Conservation (phyloP, 2,329 filamentous ascomycete species). For the Phyllosticta ampelicida region DNA sequence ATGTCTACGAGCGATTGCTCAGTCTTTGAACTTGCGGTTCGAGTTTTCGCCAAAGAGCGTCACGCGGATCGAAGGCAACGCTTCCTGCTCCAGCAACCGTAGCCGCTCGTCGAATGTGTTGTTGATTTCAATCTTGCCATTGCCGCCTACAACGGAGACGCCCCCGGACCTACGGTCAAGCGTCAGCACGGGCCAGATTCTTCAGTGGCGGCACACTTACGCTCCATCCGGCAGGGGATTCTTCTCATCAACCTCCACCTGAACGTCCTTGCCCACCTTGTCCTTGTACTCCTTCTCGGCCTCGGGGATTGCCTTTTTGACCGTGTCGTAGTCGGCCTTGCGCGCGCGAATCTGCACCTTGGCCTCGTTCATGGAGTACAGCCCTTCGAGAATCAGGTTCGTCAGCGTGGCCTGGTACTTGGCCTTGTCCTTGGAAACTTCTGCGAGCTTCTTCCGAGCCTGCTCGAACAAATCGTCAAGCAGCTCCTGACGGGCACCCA, state of each 20-base stretch:
- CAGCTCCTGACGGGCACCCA: constrained; percentile 78
- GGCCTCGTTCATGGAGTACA: constrained; percentile 77
- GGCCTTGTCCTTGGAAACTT: constrained; percentile 54
- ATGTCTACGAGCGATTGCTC: background rate
- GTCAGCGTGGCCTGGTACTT: constrained; percentile 70
- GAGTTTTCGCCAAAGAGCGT: constrained; percentile 88
- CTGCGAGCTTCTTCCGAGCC: constrained; percentile 60
- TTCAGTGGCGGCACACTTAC: constrained; percentile 45
- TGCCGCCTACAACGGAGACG: constrained; percentile 65
- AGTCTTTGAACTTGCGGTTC: constrained; percentile 94
- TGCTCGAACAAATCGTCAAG: constrained; percentile 82
- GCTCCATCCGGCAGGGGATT: constrained; percentile 69
- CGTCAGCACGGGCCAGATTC: constrained; percentile 7
- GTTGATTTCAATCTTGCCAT: constrained; percentile 95
- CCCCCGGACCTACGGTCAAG: constrained; percentile 62
- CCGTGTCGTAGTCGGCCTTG: constrained; percentile 64
- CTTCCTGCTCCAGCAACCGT: constrained; percentile 70
- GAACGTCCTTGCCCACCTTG: constrained; percentile 57
- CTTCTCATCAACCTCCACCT: constrained; percentile 64
- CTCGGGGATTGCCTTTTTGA: constrained; percentile 67
- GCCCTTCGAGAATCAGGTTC: constrained; percentile 75
- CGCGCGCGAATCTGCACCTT: constrained; percentile 64
- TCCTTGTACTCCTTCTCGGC: constrained; percentile 79
- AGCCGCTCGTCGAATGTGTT: constrained; percentile 94
- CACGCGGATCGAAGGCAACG: constrained; percentile 73